Percentiles rank a stretch among this genome's conserved stretches.
Evolutionary conservation across 495 filamentous ascomycete species (phyloP).

Genomic region (Parachaetomium inaequale): DNA sequence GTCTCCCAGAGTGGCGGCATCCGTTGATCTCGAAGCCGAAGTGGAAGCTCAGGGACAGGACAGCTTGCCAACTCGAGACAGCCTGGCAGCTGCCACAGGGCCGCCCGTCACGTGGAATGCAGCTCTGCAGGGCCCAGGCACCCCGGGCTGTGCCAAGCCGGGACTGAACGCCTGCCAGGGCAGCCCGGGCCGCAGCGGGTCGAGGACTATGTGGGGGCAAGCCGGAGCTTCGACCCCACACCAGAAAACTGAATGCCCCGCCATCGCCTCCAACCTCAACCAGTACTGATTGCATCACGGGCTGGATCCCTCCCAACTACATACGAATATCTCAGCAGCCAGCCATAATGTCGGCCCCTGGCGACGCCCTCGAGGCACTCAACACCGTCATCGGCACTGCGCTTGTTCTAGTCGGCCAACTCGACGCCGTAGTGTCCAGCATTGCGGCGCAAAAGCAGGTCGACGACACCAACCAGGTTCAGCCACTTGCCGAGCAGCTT

Average conservation of each 20-base stretch:
- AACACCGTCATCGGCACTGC: constrained; percentile 25
- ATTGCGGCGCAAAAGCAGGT: constrained; percentile 22
- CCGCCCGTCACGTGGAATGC: constrained; percentile 13
- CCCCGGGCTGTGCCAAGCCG: too few species aligned
- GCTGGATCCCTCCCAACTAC: neutral
- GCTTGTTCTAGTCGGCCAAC: constrained; percentile 33
- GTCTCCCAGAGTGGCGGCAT: neutral
- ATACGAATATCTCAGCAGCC: too few species aligned
- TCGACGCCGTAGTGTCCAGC: constrained; percentile 35
- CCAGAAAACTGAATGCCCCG: neutral
- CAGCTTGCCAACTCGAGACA: constrained; percentile 31
- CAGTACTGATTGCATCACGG: neutral
- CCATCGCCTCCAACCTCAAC: neutral
- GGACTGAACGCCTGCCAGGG: too few species aligned
- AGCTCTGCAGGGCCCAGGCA: too few species aligned
- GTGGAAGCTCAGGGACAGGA: constrained; percentile 20
- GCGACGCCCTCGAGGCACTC: constrained; percentile 24
- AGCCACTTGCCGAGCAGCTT: constrained; percentile 3
- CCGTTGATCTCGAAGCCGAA: neutral
- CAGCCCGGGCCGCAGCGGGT: neutral
- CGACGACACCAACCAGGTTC: neutral
- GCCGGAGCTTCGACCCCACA: neutral
- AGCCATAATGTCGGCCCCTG: constrained; percentile 22
- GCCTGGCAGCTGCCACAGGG: constrained; percentile 18
- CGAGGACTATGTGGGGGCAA: neutral